Base-by-base conservation (phyloP, 352 stramenopile genomes). In the Bremia lactucae region DNA sequence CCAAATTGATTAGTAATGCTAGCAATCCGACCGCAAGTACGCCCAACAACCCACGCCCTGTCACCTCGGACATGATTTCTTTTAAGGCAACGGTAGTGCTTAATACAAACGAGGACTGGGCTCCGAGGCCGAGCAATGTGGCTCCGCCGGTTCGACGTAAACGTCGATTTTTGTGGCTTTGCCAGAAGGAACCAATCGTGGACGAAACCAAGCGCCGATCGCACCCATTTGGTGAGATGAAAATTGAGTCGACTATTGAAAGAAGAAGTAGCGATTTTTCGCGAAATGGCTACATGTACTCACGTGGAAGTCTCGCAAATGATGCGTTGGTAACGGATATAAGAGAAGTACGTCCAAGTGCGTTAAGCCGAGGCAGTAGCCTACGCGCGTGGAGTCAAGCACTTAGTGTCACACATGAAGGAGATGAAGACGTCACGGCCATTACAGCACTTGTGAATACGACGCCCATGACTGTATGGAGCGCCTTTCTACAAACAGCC, bases 1-100 rank as follows among this genome's bases (percentile, higher is more conserved):
- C 15, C 9, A 22, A 14, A 31, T 23, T 34, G 11, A 26, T 60
- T 52, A 55, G 45, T 57, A 65, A 53, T 38, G 24, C 2, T 14
- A 40, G 57, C 40, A 43, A 59, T 52, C 52, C 39, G 38, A 26
- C 44, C 24, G 44, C 54, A 55, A 40, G 37, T 51, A 39, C n/a
- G 13, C n/a, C n/a, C 7, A n/a, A 33, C 28, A n/a, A 4, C 28
- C 15, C 28, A 13, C 19, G 39, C 8, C 31, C 20, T 11, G 40
- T 73, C 20, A 75, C 64, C 23, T 71, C 61, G 39, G 67, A 74
- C 55, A 75, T 74, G 67, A 67, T 74, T 42, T 74, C 67, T 3
- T 74, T 72, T 52, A 52, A 26, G 1, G 51, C 60, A 15, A 68
- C 60, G n/a, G 50, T 73, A 13, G 44, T 72, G 11, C 55, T 43